These are phyloP conservation scores for Globisporangium viniferum DNA, from an alignment of 352 stramenopile genomes.

Conservation along the genomic window DNA sequence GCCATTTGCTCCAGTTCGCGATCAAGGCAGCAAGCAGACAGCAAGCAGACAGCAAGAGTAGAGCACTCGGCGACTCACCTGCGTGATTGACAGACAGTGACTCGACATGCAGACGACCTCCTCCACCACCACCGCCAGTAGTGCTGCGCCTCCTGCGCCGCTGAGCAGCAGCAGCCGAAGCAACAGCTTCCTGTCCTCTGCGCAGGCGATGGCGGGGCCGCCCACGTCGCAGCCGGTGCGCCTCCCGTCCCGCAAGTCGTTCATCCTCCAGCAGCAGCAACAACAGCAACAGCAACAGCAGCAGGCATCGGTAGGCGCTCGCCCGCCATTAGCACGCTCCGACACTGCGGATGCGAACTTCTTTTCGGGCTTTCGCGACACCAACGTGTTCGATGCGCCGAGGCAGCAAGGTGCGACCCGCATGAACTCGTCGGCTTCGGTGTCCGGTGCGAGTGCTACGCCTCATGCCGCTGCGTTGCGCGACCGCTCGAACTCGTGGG, in stretches of 20 bases:
- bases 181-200: conserved; percentile 18
- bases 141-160: neutral
- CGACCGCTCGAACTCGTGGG: conserved; percentile 61
- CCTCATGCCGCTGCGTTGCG: conserved; percentile 33
- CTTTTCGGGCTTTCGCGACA: conserved; percentile 20
- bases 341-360: conserved; percentile 39
- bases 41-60: neutral
- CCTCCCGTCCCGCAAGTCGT: conserved; percentile 44
- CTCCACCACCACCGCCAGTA: neutral
- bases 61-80: no score
- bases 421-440: conserved; percentile 1
- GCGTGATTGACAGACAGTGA: neutral
- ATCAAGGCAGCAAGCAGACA: conserved; percentile 5
- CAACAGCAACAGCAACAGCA: conserved; percentile 16
- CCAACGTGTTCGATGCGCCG: conserved; percentile 18
- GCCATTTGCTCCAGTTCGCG: neutral
- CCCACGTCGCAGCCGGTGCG: conserved; percentile 20
- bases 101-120: conserved; percentile 1
- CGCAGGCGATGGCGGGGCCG: conserved; percentile 13
- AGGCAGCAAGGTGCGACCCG: conserved; percentile 19
- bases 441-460: conserved; percentile 8
- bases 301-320: conserved; percentile 11
- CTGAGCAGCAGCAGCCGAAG: conserved; percentile 10
- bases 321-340: conserved; percentile 24
- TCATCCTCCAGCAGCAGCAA: conserved; percentile 44